Percentiles rank a stretch among this genome's conserved stretches.
Conservation (phyloP, 106 monocot species). For the Allium fistulosum region DNA sequence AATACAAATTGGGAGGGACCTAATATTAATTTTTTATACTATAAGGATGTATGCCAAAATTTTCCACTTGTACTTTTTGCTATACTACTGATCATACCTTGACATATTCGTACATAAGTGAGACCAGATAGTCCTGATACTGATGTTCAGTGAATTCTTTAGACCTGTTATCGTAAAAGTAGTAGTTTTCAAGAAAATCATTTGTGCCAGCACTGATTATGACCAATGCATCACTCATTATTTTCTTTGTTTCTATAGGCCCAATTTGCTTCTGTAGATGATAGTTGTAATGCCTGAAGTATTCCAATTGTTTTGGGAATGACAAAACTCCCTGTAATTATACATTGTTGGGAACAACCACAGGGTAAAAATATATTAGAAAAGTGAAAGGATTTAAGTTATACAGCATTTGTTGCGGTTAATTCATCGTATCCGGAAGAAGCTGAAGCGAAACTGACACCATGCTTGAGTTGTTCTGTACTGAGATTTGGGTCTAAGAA, state of each 20-base stretch:
- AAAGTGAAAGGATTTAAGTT: background rate
- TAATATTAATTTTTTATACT: no score
- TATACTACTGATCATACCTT: conserved; percentile 15
- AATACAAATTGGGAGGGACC: no score
- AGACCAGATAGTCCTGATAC: conserved; percentile 30
- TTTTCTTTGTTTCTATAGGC: conserved; percentile 13
- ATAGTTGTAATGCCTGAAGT: conserved; percentile 34
- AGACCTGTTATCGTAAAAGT: conserved; percentile 11
- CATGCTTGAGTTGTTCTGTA: conserved; percentile 16
- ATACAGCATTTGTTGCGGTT: conserved; percentile 19
- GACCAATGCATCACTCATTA: conserved; percentile 20
- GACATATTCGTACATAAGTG: conserved; percentile 14
- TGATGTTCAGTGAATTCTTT: conserved; percentile 16
- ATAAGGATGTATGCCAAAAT: no score
- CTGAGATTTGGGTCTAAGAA: conserved; percentile 34
- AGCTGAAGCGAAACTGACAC: conserved; percentile 49
- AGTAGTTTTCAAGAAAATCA: conserved; percentile 32
- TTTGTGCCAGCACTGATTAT: conserved; percentile 45
- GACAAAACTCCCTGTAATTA: conserved; percentile 24
- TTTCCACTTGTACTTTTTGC: no score
- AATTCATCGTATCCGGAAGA: conserved; percentile 36
- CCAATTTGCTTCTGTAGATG: conserved; percentile 19
- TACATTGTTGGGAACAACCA: no score
- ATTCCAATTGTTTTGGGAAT: conserved; percentile 26
- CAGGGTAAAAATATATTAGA: background rate